Conservation (phyloP, 371 early-diverging fungal genomes). For the Rhizopus sp. region DNA sequence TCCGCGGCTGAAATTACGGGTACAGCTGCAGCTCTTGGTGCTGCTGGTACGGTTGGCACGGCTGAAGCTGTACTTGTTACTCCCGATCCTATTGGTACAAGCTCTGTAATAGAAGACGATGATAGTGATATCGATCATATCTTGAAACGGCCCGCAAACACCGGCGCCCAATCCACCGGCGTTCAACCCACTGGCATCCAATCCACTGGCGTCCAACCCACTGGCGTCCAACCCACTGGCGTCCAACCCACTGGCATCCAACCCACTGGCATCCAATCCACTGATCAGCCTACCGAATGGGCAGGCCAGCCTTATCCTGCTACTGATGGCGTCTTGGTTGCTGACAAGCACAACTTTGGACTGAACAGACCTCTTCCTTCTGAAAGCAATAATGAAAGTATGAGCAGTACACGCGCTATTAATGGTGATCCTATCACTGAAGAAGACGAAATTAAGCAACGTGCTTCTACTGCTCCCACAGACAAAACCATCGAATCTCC, state of each 20-base stretch:
- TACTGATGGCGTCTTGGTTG: background rate
- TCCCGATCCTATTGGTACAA: no score
- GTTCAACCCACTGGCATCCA: no score
- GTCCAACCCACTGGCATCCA: no score
- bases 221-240: no score
- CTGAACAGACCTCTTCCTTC: background rate
- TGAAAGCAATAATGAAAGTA: conserved; percentile 8
- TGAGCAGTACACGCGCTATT: conserved; percentile 24
- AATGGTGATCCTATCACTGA: conserved; percentile 11
- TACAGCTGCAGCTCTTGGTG: background rate
- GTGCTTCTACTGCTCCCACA: conserved; percentile 3
- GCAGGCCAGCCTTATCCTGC: no score
- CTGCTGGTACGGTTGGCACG: background rate
- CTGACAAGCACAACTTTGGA: background rate
- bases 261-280: no score
- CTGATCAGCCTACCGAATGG: no score
- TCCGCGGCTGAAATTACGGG: background rate
- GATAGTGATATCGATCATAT: no score
- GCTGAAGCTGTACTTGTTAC: background rate
- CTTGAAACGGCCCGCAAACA: no score
- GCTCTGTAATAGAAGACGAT: no score
- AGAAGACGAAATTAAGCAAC: conserved; percentile 13
- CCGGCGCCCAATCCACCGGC: no score
- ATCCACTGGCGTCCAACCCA: no score
- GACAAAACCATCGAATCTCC: background rate